Percentiles rank a stretch among this genome's conserved stretches.
phyloP scores from a whole-genome alignment of 2,329 filamentous ascomycete genomes.

The Ascochyta pisi region DNA sequence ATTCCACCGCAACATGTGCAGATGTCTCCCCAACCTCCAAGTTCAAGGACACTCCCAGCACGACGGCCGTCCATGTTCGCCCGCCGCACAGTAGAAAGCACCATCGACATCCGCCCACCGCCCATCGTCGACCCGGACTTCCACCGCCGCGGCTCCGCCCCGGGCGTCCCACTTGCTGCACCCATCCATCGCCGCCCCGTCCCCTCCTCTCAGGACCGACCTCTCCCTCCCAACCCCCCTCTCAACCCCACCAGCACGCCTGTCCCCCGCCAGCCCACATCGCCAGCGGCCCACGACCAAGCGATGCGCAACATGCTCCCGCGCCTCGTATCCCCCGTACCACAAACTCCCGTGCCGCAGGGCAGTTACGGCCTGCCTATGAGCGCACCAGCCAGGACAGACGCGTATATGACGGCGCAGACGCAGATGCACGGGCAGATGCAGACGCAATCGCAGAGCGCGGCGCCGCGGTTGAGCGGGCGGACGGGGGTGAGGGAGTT shows the following conservation, averaged over 20 bases:
- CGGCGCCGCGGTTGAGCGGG: constrained; percentile 5
- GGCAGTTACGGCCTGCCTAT: constrained; percentile 16
- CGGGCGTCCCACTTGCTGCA: constrained; percentile 5
- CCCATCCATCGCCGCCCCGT: constrained; percentile 20
- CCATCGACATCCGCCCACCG: constrained; percentile 31
- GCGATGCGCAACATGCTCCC: constrained; percentile 17
- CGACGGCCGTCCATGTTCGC: constrained; percentile 24
- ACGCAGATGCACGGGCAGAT: background rate
- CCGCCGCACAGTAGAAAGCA: constrained; percentile 27
- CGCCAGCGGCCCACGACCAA: constrained; percentile 1
- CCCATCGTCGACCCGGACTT: constrained; percentile 22
- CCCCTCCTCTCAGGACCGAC: background rate
- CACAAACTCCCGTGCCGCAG: constrained; percentile 6
- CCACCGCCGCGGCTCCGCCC: constrained; percentile 36
- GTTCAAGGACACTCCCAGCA: background rate
- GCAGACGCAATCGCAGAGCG: constrained; percentile 1
- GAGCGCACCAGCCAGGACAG: constrained; percentile 29
- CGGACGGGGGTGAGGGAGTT: background rate
- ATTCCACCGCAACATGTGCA: constrained; percentile 5
- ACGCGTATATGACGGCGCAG: background rate
- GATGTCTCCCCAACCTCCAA: constrained; percentile 6
- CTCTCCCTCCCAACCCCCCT: constrained; percentile 12
- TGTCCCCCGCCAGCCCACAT: background rate
- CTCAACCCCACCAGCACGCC: constrained; percentile 10
- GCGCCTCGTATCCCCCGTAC: constrained; percentile 16